phyloP scores from a whole-genome alignment of 768 basidiomycete genomes.

The Pisolithus albus region DNA sequence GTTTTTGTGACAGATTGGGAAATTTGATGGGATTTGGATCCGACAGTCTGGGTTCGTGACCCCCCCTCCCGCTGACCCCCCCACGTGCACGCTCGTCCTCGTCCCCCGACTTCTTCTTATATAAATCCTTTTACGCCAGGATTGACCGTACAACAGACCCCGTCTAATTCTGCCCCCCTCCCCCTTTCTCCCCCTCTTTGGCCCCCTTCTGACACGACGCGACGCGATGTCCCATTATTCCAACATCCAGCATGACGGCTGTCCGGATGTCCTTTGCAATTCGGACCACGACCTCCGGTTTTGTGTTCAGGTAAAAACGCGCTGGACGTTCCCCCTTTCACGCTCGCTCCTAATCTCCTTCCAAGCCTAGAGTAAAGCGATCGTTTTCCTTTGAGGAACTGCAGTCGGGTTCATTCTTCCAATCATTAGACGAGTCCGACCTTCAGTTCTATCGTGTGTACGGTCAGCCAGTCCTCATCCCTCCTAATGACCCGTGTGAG shows the following conservation, averaged over 20 bases:
- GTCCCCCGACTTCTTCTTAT: background rate
- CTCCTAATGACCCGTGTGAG: constrained; percentile 17
- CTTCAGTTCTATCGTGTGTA: constrained; percentile 27
- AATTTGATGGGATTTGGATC: background rate
- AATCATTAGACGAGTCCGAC: constrained; percentile 26
- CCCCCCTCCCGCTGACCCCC: background rate
- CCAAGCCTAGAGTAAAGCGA: constrained; percentile 23
- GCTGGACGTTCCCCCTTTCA: background rate
- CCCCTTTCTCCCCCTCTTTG: background rate
- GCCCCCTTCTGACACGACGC: no score
- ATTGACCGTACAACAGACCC: background rate
- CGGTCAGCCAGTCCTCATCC: constrained; percentile 28
- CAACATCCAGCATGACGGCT: background rate
- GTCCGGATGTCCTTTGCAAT: no score
- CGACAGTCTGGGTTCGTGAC: background rate
- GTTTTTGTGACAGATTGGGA: background rate
- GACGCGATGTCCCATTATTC: background rate
- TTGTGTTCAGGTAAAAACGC: constrained; percentile 17
- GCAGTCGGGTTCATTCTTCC: constrained; percentile 27
- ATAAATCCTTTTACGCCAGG: background rate
- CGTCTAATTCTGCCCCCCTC: background rate
- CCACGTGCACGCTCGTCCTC: background rate
- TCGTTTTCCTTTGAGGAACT: constrained; percentile 30
- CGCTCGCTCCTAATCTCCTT: background rate
- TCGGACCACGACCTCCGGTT: constrained; percentile 17